Base-by-base conservation (phyloP, 2,329 filamentous ascomycete species). In the Curvularia sp. region DNA sequence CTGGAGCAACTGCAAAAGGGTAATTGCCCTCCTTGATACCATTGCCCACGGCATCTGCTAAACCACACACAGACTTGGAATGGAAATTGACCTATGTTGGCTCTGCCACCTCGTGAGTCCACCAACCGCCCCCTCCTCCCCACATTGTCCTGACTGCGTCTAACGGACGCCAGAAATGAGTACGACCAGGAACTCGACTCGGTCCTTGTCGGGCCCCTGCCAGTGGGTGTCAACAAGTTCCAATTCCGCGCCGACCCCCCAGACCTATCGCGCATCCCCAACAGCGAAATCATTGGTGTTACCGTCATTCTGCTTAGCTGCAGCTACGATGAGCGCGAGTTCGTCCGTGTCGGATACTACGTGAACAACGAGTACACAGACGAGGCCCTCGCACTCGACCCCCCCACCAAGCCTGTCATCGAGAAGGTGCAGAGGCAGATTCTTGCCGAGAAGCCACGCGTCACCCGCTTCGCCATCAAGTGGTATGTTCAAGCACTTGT, bases 31-130 rank as follows among this genome's bases (percentile, higher is more conserved):
- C 13, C 23, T 2, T 10, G 1, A 13, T 38, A 10, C 21, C n/a
- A n/a, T n/a, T 55, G 27, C 13, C 19, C 13, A 19, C 27, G n/a
- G 9, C 19, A 34, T 41, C 23, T 10, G 55, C 66, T 71, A 65
- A 75, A 43, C 50, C n/a, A 13, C 27, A 43, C 32, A 19, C 72
- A 96, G 95, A 99, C 81, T 88, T 99, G 61, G 95, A 99, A 81
- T 99, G 95, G 95, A 99, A 99, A 81, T 84, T 99, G 72, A 99
- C 93, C 78, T 99, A 99, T 72, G 95, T 99, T 75, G 96, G 95
- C 74, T 99, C 95, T 69, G 95, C 96, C 64, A 98, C 94, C 56
- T 97, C 92, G 91, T 96, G 84, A 83, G 90, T 84, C 39, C 57
- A 30, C 52, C 43, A 15, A 47, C 8, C 46, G 15, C 43, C 15